A percentile compares a stretch with the other conserved stretches of the same genome.
Evolutionary conservation across 306 rosid species (phyloP).

Genomic region (Vicia villosa): DNA sequence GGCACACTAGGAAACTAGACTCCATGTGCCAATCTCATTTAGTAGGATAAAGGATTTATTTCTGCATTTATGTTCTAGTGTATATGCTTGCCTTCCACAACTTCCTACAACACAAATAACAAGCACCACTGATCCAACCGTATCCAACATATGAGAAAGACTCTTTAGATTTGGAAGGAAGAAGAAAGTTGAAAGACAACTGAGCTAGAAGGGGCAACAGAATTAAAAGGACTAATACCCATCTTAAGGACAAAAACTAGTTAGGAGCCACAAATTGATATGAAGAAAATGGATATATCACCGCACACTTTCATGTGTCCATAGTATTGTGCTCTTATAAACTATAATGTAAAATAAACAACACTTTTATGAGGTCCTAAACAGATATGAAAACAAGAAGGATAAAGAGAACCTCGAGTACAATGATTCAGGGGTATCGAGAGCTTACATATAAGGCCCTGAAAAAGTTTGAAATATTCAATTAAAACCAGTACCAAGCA

Average conservation of each 20-base stretch:
- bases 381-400: neutral
- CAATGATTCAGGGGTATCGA: slow-evolving; percentile 28
- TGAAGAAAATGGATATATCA: neutral
- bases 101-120: neutral
- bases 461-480: slow-evolving; percentile 48
- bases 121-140: neutral
- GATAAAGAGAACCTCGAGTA: slow-evolving; percentile 42
- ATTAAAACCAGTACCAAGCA: slow-evolving; percentile 32
- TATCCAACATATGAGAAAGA: neutral
- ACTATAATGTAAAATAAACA: neutral
- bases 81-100: neutral
- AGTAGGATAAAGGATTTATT: neutral
- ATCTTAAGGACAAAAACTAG: neutral
- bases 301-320: neutral
- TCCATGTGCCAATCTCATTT: neutral
- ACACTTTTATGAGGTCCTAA: neutral
- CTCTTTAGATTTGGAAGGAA: neutral
- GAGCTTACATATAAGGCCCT: slow-evolving; percentile 99
- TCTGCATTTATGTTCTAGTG: neutral
- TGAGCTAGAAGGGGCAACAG: neutral
- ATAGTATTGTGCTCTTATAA: neutral
- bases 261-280: neutral
- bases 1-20: neutral
- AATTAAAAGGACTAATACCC: neutral
- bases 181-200: slow-evolving; percentile 1